A percentile compares a stretch with the other conserved stretches of the same genome.
These are phyloP conservation scores for Mycothermus thermophilus DNA, from an alignment of 495 filamentous ascomycete species.

Conservation along the genomic window DNA sequence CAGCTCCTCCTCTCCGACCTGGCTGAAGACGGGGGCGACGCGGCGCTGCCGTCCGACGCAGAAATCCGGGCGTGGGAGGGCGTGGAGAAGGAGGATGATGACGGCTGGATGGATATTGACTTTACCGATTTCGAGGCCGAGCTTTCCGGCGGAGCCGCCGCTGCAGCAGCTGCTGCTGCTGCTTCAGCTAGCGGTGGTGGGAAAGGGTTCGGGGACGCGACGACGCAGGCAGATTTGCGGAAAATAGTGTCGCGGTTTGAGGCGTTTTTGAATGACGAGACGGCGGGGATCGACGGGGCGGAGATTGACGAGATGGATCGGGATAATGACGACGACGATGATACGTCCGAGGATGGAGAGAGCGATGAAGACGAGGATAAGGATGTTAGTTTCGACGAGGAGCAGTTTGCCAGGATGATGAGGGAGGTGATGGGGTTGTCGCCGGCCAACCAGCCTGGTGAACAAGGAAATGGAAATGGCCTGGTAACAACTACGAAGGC, in stretches of 20 bases:
- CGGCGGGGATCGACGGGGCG: slow-evolving; percentile 63
- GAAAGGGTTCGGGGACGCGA: slow-evolving; percentile 56
- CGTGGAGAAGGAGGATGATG: slow-evolving; percentile 53
- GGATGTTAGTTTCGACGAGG: slow-evolving; percentile 69
- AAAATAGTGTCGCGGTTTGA: slow-evolving; percentile 88
- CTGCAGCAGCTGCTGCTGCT: too few relatives aligned
- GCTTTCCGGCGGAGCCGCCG: slow-evolving; percentile 34
- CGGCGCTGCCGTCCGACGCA: slow-evolving; percentile 51
- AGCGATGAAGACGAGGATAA: slow-evolving; percentile 49
- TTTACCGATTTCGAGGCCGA: slow-evolving; percentile 79
- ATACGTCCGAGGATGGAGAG: slow-evolving; percentile 27
- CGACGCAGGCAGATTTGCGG: slow-evolving; percentile 67
- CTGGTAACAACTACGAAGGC: slow-evolving; percentile 7
- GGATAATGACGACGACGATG: slow-evolving; percentile 33
- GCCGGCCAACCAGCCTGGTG: slow-evolving; percentile 1
- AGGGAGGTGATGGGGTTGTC: slow-evolving; percentile 88
- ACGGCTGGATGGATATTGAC: slow-evolving; percentile 87
- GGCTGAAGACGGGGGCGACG: slow-evolving; percentile 35
- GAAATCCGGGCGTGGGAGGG: slow-evolving; percentile 60
- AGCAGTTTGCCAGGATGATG: slow-evolving; percentile 78
- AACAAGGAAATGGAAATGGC: slow-evolving; percentile 13
- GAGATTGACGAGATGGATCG: slow-evolving; percentile 63
- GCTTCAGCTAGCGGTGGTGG: slow-evolving; percentile 8
- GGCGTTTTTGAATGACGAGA: slow-evolving; percentile 80
- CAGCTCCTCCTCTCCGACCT: slow-evolving; percentile 62